These are phyloP conservation scores for Mortierella sp. DNA, from an alignment of 371 early-diverging fungal species.

Conservation along the genomic window DNA sequence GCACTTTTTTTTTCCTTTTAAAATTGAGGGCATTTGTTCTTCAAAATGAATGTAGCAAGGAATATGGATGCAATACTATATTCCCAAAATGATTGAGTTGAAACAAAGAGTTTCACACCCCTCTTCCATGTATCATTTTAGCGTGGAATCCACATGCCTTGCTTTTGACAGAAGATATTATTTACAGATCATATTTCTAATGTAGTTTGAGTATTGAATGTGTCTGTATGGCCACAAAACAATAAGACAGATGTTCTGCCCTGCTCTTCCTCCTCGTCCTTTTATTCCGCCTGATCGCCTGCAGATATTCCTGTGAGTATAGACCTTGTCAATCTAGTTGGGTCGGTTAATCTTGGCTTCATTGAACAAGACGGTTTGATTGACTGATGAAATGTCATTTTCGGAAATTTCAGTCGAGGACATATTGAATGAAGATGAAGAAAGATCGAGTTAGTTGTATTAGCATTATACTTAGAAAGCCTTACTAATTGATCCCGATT, in stretches of 20 bases:
- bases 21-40: no score
- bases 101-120: no score
- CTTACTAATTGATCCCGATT: not conserved
- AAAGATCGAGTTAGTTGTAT: not conserved
- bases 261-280: not conserved
- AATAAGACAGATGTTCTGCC: not conserved
- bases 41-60: no score
- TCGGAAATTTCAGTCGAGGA: no score
- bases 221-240: not conserved
- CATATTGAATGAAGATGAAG: no score
- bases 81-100: no score
- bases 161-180: conserved; percentile 8
- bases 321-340: conserved; percentile 26
- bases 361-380: conserved; percentile 80
- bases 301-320: not conserved
- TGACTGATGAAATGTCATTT: conserved; percentile 65
- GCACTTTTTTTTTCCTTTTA: not conserved
- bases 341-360: conserved; percentile 80
- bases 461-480: not conserved
- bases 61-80: no score
- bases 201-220: not conserved
- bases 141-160: no score
- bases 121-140: no score
- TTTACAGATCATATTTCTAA: conserved; percentile 22
- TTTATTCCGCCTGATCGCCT: not conserved